These are phyloP conservation scores for Periconia digitata DNA, from an alignment of 2,329 filamentous ascomycete genomes.

Conservation along the genomic window DNA sequence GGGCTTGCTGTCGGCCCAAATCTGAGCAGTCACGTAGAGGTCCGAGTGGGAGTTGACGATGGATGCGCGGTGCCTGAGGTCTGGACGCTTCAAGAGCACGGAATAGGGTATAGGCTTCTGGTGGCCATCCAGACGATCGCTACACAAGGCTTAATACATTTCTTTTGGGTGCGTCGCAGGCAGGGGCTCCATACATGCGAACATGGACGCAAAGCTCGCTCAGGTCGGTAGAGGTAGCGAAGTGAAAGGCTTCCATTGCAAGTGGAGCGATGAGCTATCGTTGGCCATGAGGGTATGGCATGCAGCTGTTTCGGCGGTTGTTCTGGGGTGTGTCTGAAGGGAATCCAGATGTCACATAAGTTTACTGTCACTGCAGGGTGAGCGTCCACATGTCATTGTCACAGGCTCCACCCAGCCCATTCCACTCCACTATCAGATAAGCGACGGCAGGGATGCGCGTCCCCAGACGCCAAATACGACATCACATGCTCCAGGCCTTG, in stretches of 20 bases:
- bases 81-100: slow-evolving; percentile 73
- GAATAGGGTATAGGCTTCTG: slow-evolving; percentile 76
- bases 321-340: too few species aligned
- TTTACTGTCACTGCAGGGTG: background rate
- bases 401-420: background rate
- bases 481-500: slow-evolving; percentile 22
- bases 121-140: slow-evolving; percentile 75
- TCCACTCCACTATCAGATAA: background rate
- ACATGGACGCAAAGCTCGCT: slow-evolving; percentile 66
- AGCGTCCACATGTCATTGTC: background rate
- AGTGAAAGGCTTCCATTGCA: slow-evolving; percentile 91
- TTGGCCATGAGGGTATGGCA: slow-evolving; percentile 24
- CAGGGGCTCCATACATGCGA: slow-evolving; percentile 55
- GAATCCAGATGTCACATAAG: background rate
- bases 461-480: slow-evolving; percentile 13
- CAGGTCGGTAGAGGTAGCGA: slow-evolving; percentile 84
- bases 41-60: slow-evolving; percentile 80
- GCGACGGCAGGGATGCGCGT: slow-evolving; percentile 22
- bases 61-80: slow-evolving; percentile 84
- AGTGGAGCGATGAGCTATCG: slow-evolving; percentile 21
- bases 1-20: slow-evolving; percentile 95
- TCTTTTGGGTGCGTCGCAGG: too few species aligned
- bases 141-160: slow-evolving; percentile 47
- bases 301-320: slow-evolving; percentile 2
- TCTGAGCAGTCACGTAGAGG: slow-evolving; percentile 87